Evolutionary conservation across 176 grass and related monocot species (phyloP), one percentile per base, ranked within the genome.

Genomic region (Avena sativa): DNA sequence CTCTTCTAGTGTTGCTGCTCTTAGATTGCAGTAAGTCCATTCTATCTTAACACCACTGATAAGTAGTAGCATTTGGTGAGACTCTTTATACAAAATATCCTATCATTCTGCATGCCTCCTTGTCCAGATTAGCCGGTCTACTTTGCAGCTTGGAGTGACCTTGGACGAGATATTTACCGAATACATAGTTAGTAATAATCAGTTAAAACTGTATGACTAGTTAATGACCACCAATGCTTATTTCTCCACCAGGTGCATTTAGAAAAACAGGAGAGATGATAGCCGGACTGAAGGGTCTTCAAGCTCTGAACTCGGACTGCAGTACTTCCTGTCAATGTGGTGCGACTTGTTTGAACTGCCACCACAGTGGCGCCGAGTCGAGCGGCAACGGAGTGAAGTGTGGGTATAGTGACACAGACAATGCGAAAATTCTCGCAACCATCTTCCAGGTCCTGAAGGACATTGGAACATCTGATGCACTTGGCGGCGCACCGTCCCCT

Each of bases 1-100:
- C 68, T 71, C 68, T 71, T 71, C 68, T 46, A 44, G 68, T 71
- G 8, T 71, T 71, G 68, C 38, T 71, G 17, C 68, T 71, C 46
- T 71, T 44, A 46, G 68, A 71, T 71, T 71, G 36, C 38, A 11
- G 68, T 71, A n/a, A 71, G 68, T 71, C 44, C 68, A 71, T 71
- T 71, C 34, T 71, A 19, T 32, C 66, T 43, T 19, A 44, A 71
- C 34, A 62, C 60, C 60, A 62, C 60, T 9, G 8, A n/a, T 61
- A 61, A 61, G 20, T 61, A 61, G 20, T 61, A 61, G 58, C 58
- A 23, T n/a, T 61, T 23, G 58, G 9, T 23, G 20, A 61, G 58
- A 61, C 58, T 4, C 8, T 19, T 70, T 70, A 38, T 68, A 19
- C 8, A 40, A 34, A 13, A 64, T 64, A 13, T 28, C n/a, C 2